Evolutionary conservation across 2,329 filamentous ascomycete genomes (phyloP).

Genomic region (Pleochaeta shiraiana): DNA sequence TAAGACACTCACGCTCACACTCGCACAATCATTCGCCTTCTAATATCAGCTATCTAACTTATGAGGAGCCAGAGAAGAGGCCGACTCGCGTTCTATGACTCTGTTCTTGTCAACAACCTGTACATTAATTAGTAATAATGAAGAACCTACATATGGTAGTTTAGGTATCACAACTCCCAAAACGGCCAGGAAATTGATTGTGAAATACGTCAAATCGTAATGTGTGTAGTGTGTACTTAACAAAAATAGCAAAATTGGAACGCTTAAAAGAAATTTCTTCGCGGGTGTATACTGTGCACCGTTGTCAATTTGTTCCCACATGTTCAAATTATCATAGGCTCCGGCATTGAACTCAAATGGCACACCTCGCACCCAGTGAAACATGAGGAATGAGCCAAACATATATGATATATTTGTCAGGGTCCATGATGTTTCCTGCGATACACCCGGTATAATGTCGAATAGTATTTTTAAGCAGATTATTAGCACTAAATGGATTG

Average conservation of each 20-base stretch:
- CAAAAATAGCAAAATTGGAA: slow-evolving; percentile 85
- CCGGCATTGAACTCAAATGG: slow-evolving; percentile 98
- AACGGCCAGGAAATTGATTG: slow-evolving; percentile 87
- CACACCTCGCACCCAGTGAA: slow-evolving; percentile 94
- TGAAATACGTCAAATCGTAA: slow-evolving; percentile 92
- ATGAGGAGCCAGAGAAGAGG: slow-evolving; percentile 45
- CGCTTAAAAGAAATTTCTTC: slow-evolving; percentile 92
- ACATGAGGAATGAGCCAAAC: slow-evolving; percentile 98
- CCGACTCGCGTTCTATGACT: slow-evolving; percentile 61
- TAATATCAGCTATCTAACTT: slow-evolving; percentile 26
- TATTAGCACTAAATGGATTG: slow-evolving; percentile 90
- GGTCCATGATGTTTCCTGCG: slow-evolving; percentile 97
- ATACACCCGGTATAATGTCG: slow-evolving; percentile 88
- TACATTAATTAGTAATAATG: background rate
- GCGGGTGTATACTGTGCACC: slow-evolving; percentile 96
- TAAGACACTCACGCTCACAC: too few species aligned
- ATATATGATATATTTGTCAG: slow-evolving; percentile 98
- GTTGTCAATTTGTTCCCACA: slow-evolving; percentile 99
- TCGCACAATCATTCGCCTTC: too few species aligned
- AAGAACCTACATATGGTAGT: slow-evolving; percentile 58
- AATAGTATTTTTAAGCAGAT: slow-evolving; percentile 84
- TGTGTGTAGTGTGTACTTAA: slow-evolving; percentile 98
- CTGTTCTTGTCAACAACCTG: slow-evolving; percentile 23
- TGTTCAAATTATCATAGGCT: slow-evolving; percentile 98
- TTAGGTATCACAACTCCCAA: slow-evolving; percentile 91